These are phyloP conservation scores for Rutstroemia sp. DNA, from an alignment of 2,329 filamentous ascomycete genomes.

Conservation along the genomic window DNA sequence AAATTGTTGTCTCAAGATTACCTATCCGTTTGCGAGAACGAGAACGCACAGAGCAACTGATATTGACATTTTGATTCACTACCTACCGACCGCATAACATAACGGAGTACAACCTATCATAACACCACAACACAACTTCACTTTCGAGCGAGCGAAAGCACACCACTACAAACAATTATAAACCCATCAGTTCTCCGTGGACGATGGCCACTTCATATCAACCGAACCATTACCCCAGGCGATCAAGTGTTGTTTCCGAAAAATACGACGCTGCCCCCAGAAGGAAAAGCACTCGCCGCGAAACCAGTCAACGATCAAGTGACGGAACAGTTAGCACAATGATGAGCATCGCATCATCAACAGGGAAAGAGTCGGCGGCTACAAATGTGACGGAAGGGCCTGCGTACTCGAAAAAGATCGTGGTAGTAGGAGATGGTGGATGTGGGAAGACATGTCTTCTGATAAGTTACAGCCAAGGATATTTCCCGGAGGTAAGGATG, in stretches of 20 bases:
- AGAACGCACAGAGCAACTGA: too few relatives aligned
- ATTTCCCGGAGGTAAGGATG: constrained; percentile 82
- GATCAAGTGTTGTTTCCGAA: constrained; percentile 27
- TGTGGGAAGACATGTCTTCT: constrained; percentile 98
- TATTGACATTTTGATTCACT: neutral
- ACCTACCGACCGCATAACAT: neutral
- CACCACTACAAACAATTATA: too few relatives aligned
- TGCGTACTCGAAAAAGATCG: constrained; percentile 97
- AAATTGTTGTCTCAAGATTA: neutral
- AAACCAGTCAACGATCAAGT: constrained; percentile 52
- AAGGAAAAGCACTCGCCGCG: constrained; percentile 27
- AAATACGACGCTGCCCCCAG: constrained; percentile 23
- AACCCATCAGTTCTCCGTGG: too few relatives aligned
- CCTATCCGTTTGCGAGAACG: neutral
- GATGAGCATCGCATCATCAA: constrained; percentile 61
- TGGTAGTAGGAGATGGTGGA: constrained; percentile 94
- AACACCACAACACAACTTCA: neutral
- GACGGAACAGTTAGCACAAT: constrained; percentile 86
- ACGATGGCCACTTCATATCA: constrained; percentile 28
- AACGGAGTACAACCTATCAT: neutral
- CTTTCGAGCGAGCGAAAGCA: neutral
- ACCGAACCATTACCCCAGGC: constrained; percentile 23
- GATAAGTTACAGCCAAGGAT: constrained; percentile 98
- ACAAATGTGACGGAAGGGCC: constrained; percentile 88
- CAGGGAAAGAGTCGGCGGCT: constrained; percentile 67